Conservation (phyloP, 163 green algal species). For the Coccomyxa subellipsoidea region DNA sequence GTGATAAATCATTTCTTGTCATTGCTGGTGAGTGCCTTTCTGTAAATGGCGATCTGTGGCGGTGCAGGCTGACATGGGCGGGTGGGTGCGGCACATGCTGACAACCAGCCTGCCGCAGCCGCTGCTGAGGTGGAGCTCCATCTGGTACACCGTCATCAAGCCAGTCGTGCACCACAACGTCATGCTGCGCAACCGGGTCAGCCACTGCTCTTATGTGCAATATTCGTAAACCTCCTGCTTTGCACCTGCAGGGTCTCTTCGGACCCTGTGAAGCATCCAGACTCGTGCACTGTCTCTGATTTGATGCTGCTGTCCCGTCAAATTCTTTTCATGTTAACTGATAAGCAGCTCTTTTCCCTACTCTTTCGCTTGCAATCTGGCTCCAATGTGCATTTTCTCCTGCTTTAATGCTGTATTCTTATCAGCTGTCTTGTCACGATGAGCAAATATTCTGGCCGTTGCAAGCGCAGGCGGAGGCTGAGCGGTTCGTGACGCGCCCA, state of each 20-base stretch:
- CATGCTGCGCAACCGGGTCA: constrained; percentile 2
- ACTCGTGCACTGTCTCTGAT: too few species aligned
- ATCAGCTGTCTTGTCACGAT: too few species aligned
- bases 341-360: too few species aligned
- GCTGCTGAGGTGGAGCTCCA: background rate
- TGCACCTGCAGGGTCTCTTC: background rate
- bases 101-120: background rate
- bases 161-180: background rate
- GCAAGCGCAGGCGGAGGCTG: constrained; percentile 43
- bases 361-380: too few species aligned
- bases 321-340: too few species aligned
- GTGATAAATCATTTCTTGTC: too few species aligned
- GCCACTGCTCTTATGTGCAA: too few species aligned
- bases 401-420: too few species aligned
- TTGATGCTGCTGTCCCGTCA: too few species aligned
- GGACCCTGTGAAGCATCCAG: background rate
- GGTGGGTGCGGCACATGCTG: background rate
- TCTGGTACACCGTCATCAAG: constrained; percentile 3
- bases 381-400: too few species aligned
- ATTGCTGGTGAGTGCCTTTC: too few species aligned
- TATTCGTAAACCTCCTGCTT: background rate
- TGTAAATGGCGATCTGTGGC: too few species aligned
- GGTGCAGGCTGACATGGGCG: background rate
- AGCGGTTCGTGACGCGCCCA: constrained; percentile 45
- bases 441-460: background rate